Evolutionary conservation across 2,329 filamentous ascomycete species (phyloP).

Genomic region (Claviceps africana): DNA sequence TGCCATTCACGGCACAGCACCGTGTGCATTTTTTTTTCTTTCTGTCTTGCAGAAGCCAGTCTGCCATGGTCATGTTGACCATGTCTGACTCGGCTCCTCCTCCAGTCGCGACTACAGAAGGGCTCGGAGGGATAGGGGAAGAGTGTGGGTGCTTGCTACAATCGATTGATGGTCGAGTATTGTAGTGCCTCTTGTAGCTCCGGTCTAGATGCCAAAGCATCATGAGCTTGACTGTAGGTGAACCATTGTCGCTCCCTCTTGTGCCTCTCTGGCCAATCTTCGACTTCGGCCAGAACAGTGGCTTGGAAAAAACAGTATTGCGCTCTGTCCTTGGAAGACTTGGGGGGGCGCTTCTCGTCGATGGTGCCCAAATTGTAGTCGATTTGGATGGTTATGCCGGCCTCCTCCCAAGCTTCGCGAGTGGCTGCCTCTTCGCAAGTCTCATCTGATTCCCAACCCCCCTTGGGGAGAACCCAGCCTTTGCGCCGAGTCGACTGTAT

Average conservation of each 20-base stretch:
- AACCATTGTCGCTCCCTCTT: conserved; percentile 89
- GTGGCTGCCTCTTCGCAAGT: conserved; percentile 69
- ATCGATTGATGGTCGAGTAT: conserved; percentile 54
- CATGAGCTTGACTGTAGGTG: conserved; percentile 66
- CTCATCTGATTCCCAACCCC: conserved; percentile 95
- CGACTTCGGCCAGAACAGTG: conserved; percentile 72
- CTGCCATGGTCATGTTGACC: background rate
- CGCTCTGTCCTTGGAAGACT: conserved; percentile 48
- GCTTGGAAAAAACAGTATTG: conserved; percentile 76
- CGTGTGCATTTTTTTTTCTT: background rate
- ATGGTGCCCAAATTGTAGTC: conserved; percentile 79
- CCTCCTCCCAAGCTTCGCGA: conserved; percentile 96
- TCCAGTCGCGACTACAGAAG: background rate
- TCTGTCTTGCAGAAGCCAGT: too few species aligned
- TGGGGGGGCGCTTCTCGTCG: conserved; percentile 67
- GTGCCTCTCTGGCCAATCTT: conserved; percentile 84
- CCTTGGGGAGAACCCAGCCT: conserved; percentile 94
- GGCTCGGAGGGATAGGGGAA: background rate
- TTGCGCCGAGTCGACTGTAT: conserved; percentile 86
- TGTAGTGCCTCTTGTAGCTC: conserved; percentile 81
- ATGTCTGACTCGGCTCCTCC: background rate
- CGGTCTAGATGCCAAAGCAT: conserved; percentile 61
- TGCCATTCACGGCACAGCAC: background rate
- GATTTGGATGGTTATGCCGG: conserved; percentile 76
- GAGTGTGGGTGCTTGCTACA: conserved; percentile 8